Evolutionary conservation across 129 eudicot genomes (phyloP).

Genomic region (Scalesia atractyloides): DNA sequence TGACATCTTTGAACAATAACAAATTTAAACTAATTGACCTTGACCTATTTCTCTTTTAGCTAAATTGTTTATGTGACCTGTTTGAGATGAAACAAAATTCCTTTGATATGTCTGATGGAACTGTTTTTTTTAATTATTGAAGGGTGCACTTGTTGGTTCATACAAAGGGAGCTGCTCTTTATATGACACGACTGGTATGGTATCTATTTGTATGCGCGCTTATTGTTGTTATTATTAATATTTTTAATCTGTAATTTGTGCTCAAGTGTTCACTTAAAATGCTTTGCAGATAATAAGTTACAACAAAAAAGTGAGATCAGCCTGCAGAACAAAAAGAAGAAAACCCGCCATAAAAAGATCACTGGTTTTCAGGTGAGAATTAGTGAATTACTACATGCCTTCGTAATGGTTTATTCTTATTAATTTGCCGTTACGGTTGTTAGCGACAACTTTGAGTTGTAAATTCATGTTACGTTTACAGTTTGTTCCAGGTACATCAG

Average conservation of each 20-base stretch:
- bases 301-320: slow-evolving; percentile 72
- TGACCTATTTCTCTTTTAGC: not conserved
- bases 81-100: not conserved
- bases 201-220: slow-evolving; percentile 14
- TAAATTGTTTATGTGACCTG: not conserved
- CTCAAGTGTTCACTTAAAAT: not conserved
- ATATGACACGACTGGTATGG: slow-evolving; percentile 73
- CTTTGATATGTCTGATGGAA: slow-evolving; percentile 8
- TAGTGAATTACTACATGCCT: not conserved
- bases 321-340: slow-evolving; percentile 90
- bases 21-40: not conserved
- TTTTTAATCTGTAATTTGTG: not conserved
- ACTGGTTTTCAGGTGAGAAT: slow-evolving; percentile 88
- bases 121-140: slow-evolving; percentile 37
- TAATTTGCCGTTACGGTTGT: not conserved
- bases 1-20: not conserved
- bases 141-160: slow-evolving; percentile 98
- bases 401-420: not conserved
- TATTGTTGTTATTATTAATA: not conserved
- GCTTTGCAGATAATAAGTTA: slow-evolving; percentile 70
- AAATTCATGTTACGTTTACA: slow-evolving; percentile 35
- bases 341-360: slow-evolving; percentile 83
- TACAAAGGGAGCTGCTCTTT: slow-evolving; percentile 93
- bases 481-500: slow-evolving; percentile 96
- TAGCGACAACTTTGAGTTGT: slow-evolving; percentile 10